Evolutionary conservation across 768 basidiomycete genomes (phyloP), one percentile per base, ranked within the genome.

Genomic region (Auricularia auricula-judae): DNA sequence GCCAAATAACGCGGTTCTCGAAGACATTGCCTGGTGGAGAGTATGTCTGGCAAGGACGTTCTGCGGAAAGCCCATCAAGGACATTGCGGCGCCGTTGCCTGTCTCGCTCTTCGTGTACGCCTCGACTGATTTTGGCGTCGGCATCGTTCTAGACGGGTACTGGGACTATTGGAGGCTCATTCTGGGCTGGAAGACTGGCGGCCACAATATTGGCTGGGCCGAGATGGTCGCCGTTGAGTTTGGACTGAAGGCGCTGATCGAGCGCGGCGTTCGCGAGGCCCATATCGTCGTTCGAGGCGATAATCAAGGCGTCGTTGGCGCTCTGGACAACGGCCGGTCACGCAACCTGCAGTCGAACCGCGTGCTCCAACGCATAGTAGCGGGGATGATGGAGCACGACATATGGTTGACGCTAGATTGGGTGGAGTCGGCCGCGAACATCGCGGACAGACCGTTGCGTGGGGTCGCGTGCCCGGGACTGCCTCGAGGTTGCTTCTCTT

Each of bases 181-280:
- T 16, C 51, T 65, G 0, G 74, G 75, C 5, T 77, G 76, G 75
- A 66, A 69, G 16, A 36, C 56, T 3, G 62, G 70, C 0, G 71
- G 72, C 4, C 51, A 75, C 5, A 68, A 76, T 62, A 81, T 79
- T n/a, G 74, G 75, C 4, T 82, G 80, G 80, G 77, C 75, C 0
- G 80, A 81, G 68, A 75, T 80, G 71, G 74, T 78, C 0, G 80
- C 78, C 0, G 72, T 80, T 1, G 79, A 81, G 63, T 69, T 82
- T 1, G 79, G 77, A 0, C 36, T 81, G 0, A 71, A 71, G 0
- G 70, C 75, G 1, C 51, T 77, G 4, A 67, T 77, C 3, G 66
- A 74, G 0, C 60, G 70, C 0, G 71, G 72, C 1, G 67, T 70
- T 36, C 61, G 39, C 0, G 65, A 72, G 4, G 68, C 66, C 4